Percentiles rank a stretch among this genome's conserved stretches.
These are phyloP conservation scores for Fusarium fracticaudum DNA, from an alignment of 2,329 filamentous ascomycete species.

Conservation along the genomic window DNA sequence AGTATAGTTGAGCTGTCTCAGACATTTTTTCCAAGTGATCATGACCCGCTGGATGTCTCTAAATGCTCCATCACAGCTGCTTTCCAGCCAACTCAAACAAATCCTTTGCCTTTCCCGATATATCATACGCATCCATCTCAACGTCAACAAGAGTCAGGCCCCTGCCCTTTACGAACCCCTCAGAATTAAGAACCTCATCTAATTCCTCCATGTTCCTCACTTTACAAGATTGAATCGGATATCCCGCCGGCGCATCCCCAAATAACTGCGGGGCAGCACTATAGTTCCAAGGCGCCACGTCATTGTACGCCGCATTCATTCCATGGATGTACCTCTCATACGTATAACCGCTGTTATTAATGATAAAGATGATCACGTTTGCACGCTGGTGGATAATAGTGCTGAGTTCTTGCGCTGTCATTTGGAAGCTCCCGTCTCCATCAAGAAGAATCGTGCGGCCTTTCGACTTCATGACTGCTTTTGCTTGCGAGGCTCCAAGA, in stretches of 20 bases:
- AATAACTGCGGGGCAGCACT: not conserved
- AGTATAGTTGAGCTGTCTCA: no score
- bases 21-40: no score
- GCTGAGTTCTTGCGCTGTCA: conserved; percentile 10
- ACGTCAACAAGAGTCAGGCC: conserved; percentile 13
- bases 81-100: conserved; percentile 2
- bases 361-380: not conserved
- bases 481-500: not conserved
- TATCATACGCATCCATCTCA: conserved; percentile 8
- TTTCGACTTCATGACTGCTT: not conserved
- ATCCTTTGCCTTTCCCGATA: not conserved
- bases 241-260: not conserved
- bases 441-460: conserved; percentile 15
- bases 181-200: not conserved
- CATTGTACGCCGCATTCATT: conserved; percentile 1
- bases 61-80: not conserved
- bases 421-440: conserved; percentile 11
- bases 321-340: conserved; percentile 16
- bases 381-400: conserved; percentile 1
- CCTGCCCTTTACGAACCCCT: not conserved
- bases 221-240: not conserved
- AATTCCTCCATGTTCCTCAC: not conserved
- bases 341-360: not conserved
- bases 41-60: not conserved
- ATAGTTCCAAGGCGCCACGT: conserved; percentile 15